Base-by-base conservation (phyloP, 2,329 filamentous ascomycete genomes). In the Drechslerella stenobrocha region DNA sequence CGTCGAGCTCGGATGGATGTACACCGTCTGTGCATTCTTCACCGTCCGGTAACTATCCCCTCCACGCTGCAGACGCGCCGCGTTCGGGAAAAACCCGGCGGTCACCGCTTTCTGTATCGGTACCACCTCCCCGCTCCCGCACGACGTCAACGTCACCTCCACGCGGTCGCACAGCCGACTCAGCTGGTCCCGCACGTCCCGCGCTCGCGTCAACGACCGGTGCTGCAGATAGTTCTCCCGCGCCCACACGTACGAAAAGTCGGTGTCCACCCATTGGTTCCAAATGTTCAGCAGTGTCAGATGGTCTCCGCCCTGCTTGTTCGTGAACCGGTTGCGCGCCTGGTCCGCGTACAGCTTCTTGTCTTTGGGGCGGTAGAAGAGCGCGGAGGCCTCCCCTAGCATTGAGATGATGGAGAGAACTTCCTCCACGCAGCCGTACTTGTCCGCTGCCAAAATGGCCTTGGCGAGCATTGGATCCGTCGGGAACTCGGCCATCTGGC, bases 281-380 rank as follows among this genome's bases (percentile, higher is more conserved):
- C 87, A 98, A 72, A 98, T 87, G 74, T 96, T 96, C 47, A 97
- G 83, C 1, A 95, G 82, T 0, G 89, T 90, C 3, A 93, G 76
- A 73, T 96, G 89, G 75, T 98, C 93, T 40, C 93, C 93, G 32
- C 91, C 91, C 69, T 95, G 90, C 73, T 90, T 89, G 75, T 92
- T 81, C 0, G 90, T 95, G 77, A 97, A 97, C 1, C 92, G 84
- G 32, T 87, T 87, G 11, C 90, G 85, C 0, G 93, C 93, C 69
- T 88, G 89, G 76, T 98, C 92, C 9, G 93, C 93, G 74, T 96
- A 89, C 24, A 96, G 87, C 76, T 96, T 96, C 80, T 97, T 96
- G 78, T 98, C 91, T 75, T 96, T 96, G 18, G 93, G 91, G 0
- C 90, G 83, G 81, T 95, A 95, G 80, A 96, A 98, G 3, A 98